phyloP scores from a whole-genome alignment of 805 yeast species.

The Brettanomyces custersianus region DNA sequence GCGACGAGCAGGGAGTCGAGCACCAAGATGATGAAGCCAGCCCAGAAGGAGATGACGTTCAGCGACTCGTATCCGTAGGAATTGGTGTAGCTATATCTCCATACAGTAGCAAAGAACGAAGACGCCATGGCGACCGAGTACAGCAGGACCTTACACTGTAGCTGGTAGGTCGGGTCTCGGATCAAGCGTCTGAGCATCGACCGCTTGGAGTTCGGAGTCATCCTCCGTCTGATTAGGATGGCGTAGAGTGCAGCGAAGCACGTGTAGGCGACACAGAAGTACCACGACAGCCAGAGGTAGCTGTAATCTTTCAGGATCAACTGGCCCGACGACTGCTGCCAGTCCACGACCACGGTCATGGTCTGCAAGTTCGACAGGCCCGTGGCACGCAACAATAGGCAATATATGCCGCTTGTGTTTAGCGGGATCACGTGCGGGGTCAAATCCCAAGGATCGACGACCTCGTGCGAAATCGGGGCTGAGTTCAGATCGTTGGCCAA shows the following conservation, averaged over 20 bases:
- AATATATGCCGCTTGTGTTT: constrained; percentile 17
- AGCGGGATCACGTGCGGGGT: constrained; percentile 9
- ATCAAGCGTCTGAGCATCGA: constrained; percentile 13
- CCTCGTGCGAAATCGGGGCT: constrained; percentile 13
- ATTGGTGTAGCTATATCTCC: constrained; percentile 15
- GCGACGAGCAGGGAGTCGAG: constrained; percentile 18
- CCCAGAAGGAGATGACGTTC: constrained; percentile 12
- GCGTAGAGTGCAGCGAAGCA: constrained; percentile 9
- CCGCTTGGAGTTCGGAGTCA: constrained; percentile 11
- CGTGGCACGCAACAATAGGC: constrained; percentile 16
- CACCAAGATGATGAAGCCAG: constrained; percentile 15
- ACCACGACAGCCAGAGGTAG: constrained; percentile 15
- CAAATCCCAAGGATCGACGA: constrained; percentile 4
- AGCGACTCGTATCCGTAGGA: constrained; percentile 19
- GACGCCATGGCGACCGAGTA: constrained; percentile 12
- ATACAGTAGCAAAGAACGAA: constrained; percentile 10
- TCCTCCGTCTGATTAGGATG: constrained; percentile 9
- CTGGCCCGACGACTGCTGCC: constrained; percentile 26
- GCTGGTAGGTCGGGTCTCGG: constrained; percentile 11
- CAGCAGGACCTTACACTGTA: constrained; percentile 21
- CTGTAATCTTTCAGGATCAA: constrained; percentile 22
- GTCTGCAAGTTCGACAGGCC: constrained; percentile 6
- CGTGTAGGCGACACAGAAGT: constrained; percentile 16
- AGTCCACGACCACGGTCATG: constrained; percentile 16
- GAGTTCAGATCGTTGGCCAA: constrained; percentile 10